Conservation (phyloP, 305 asterid species). For the Solanum hybrid region DNA sequence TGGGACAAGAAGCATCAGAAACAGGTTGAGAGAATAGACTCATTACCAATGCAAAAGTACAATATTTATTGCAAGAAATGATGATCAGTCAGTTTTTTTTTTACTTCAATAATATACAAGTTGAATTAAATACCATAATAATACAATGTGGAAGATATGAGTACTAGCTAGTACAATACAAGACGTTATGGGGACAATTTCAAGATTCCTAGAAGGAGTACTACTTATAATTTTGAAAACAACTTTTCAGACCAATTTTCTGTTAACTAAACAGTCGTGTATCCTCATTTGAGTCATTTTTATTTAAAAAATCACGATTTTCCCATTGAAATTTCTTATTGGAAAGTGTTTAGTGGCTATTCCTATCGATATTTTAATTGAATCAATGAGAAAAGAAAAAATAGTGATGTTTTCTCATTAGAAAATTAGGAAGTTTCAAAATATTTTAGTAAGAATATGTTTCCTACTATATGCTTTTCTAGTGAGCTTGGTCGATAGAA, state of each 20-base stretch:
- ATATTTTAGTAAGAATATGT: neutral
- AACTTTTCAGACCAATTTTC: neutral
- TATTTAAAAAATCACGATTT: too few relatives aligned
- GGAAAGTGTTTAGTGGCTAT: neutral
- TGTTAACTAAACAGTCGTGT: neutral
- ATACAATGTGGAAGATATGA: neutral
- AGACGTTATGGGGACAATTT: neutral
- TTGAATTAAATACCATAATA: neutral
- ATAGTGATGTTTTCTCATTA: neutral
- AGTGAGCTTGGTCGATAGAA: neutral
- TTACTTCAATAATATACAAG: neutral
- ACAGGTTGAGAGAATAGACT: neutral
- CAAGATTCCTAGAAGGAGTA: neutral
- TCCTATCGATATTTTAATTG: neutral
- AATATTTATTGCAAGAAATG: neutral
- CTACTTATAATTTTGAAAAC: neutral
- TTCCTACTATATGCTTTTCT: neutral
- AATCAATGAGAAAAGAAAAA: neutral
- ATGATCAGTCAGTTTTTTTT: neutral
- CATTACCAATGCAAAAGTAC: neutral
- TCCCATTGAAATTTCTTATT: neutral
- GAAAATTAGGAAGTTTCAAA: neutral
- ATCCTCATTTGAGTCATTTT: neutral
- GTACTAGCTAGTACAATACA: neutral
- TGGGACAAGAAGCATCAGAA: neutral